These are phyloP conservation scores for Leucosporidium yakuticum DNA, from an alignment of 768 basidiomycete species.

Conservation along the genomic window DNA sequence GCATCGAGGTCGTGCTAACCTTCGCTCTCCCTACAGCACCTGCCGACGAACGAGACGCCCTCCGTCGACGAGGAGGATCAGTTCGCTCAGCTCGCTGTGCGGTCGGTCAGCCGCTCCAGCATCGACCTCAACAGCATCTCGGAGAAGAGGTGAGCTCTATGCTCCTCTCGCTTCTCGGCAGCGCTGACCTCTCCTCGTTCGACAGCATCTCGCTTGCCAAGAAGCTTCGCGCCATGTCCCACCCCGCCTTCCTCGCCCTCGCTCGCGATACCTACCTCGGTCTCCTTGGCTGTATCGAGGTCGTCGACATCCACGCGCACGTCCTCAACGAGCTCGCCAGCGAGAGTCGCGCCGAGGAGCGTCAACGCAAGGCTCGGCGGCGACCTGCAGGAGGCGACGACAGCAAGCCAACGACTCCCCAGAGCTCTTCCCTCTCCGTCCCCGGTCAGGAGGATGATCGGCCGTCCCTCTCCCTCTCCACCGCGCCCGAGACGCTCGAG, in stretches of 20 bases:
- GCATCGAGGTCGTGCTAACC: background rate
- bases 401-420: too few species aligned
- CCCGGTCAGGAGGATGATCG: background rate
- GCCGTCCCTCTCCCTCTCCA: background rate
- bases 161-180: background rate
- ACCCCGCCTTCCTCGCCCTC: slow-evolving; percentile 19
- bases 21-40: slow-evolving; percentile 7
- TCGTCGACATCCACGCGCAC: slow-evolving; percentile 28
- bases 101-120: slow-evolving; percentile 12
- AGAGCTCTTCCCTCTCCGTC: slow-evolving; percentile 6
- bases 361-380: slow-evolving; percentile 14
- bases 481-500: background rate
- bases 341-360: slow-evolving; percentile 6
- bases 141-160: slow-evolving; percentile 22
- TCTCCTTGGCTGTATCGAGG: slow-evolving; percentile 29
- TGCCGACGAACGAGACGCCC: slow-evolving; percentile 13
- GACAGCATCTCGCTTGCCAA: slow-evolving; percentile 29
- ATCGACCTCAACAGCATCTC: slow-evolving; percentile 27
- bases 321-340: slow-evolving; percentile 14
- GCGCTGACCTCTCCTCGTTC: background rate
- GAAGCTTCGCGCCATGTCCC: slow-evolving; percentile 26
- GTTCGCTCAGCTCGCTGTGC: slow-evolving; percentile 15
- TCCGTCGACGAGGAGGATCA: slow-evolving; percentile 26
- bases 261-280: slow-evolving; percentile 12
- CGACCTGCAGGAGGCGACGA: background rate